These are phyloP conservation scores for Polychaeton citri DNA, from an alignment of 2,329 filamentous ascomycete species.

Conservation along the genomic window DNA sequence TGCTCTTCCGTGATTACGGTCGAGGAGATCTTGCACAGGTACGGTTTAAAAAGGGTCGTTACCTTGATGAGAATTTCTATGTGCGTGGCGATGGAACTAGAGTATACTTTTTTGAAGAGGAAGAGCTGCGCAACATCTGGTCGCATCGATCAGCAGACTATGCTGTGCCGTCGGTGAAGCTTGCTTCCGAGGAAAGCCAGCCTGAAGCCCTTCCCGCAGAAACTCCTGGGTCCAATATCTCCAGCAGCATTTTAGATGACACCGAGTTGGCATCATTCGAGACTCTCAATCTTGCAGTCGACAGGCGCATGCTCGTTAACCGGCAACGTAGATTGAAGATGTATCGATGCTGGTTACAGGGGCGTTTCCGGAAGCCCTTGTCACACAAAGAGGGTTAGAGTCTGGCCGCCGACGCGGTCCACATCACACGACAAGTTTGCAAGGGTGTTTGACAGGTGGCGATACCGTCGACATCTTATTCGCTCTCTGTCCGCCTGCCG, in stretches of 20 bases:
- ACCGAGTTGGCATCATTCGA: constrained; percentile 37
- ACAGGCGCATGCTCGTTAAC: constrained; percentile 84
- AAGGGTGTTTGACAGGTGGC: too few species aligned
- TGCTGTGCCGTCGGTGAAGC: constrained; percentile 6
- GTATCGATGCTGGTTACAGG: constrained; percentile 96
- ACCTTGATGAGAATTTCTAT: constrained; percentile 94
- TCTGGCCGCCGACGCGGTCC: too few species aligned
- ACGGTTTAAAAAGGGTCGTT: constrained; percentile 88
- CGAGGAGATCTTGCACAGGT: constrained; percentile 92
- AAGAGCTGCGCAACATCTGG: constrained; percentile 75
- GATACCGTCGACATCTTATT: too few species aligned
- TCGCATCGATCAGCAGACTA: constrained; percentile 26
- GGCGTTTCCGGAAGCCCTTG: constrained; percentile 55
- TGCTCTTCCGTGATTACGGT: constrained; percentile 94
- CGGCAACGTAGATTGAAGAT: constrained; percentile 85
- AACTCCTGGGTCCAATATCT: neutral
- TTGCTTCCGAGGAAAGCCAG: constrained; percentile 6
- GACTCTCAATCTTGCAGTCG: constrained; percentile 65
- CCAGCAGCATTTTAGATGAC: neutral
- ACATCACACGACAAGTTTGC: too few species aligned
- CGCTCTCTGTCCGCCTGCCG: too few species aligned
- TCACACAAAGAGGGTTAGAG: neutral
- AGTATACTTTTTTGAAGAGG: constrained; percentile 91
- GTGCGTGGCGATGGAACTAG: constrained; percentile 88
- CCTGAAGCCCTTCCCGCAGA: constrained; percentile 4